Percentiles rank a stretch among this genome's conserved stretches.
Evolutionary conservation across 2,329 filamentous ascomycete genomes (phyloP).

Genomic region (Pyricularia pennisetigena): DNA sequence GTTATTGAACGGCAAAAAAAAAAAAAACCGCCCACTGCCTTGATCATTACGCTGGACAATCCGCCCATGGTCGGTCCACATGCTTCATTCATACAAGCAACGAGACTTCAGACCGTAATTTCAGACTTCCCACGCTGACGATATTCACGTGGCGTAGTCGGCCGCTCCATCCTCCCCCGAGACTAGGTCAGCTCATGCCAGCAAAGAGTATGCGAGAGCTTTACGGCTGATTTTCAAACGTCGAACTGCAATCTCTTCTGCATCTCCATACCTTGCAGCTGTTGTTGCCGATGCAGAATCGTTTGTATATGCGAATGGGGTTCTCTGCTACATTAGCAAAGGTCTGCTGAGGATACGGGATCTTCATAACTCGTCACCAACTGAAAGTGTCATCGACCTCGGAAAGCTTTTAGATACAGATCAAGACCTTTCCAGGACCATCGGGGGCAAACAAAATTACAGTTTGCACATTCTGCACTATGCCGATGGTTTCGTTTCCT

Average conservation of each 20-base stretch:
- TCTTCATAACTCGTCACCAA: constrained; percentile 34
- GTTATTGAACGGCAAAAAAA: neutral
- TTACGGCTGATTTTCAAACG: constrained; percentile 53
- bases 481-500: constrained; percentile 45
- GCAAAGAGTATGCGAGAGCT: constrained; percentile 34
- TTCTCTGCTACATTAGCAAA: constrained; percentile 52
- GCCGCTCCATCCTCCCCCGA: constrained; percentile 22
- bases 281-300: constrained; percentile 49
- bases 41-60: neutral
- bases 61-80: neutral
- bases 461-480: constrained; percentile 47
- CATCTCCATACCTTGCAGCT: constrained; percentile 50
- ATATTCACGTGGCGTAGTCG: constrained; percentile 19
- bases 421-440: neutral
- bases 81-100: neutral
- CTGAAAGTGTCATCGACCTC: constrained; percentile 48
- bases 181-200: constrained; percentile 18
- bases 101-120: neutral
- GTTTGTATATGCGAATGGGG: constrained; percentile 54
- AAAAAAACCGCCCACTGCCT: neutral
- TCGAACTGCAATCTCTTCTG: constrained; percentile 47
- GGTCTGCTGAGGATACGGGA: constrained; percentile 45
- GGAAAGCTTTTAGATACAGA: constrained; percentile 23
- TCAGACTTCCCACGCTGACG: neutral
- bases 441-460: constrained; percentile 23